phyloP scores from a whole-genome alignment of 192 early-diverging fungal species.

The Backusella luteola region DNA sequence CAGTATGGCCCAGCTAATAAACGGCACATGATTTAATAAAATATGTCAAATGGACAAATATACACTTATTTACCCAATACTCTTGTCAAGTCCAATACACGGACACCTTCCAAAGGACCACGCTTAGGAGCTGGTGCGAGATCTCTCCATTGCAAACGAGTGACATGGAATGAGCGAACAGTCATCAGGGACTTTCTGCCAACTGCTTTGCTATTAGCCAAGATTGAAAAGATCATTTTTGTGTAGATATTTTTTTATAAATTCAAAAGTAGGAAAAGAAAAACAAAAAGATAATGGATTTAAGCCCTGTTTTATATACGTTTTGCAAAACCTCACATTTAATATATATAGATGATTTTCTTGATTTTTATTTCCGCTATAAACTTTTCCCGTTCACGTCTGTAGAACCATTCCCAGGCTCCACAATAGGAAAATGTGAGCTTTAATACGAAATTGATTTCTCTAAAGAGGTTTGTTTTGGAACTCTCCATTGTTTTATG shows the following conservation, averaged over 20 bases:
- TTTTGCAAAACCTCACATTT: background rate
- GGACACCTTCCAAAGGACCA: conserved; percentile 6
- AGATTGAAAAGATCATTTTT: background rate
- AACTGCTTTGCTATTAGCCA: background rate
- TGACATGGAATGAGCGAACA: conserved; percentile 2
- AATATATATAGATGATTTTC: background rate
- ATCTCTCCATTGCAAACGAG: conserved; percentile 4
- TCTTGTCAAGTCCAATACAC: conserved; percentile 74
- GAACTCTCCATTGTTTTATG: background rate
- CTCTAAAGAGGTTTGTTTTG: background rate
- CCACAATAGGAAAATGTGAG: background rate
- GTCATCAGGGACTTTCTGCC: background rate
- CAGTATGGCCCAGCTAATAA: conserved; percentile 71
- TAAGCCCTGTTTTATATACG: background rate
- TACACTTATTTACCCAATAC: conserved; percentile 47
- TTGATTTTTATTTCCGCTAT: background rate
- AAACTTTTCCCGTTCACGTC: background rate
- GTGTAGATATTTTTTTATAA: background rate
- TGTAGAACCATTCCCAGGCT: background rate
- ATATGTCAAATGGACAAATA: background rate
- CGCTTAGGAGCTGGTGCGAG: background rate
- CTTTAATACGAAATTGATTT: background rate
- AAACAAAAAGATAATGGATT: background rate
- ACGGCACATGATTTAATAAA: background rate
- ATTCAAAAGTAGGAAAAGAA: background rate